Base-by-base conservation (phyloP, 1,139 yeast species). In the Nakaseomyces glabratus region DNA sequence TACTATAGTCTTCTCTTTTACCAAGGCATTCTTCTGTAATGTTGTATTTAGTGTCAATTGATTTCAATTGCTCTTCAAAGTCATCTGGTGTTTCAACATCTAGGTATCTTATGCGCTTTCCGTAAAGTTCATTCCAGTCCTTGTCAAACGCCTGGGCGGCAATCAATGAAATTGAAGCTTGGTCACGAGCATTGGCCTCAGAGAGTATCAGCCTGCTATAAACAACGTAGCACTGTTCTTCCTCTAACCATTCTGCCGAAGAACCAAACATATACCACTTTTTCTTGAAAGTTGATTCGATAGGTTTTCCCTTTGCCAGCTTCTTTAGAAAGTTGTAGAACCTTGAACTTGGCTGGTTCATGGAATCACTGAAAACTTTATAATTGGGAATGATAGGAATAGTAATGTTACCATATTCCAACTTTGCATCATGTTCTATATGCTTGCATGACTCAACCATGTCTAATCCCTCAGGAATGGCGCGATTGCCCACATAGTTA, bases 261-360 rank as follows among this genome's bases (percentile, higher is more conserved):
- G 43, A 37, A 24, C 51, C 51, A 31, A 46, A 46, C 25, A 40
- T 37, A 26, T 19, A 37, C 51, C 51, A 47, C 19, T 37, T 34
- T 29, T 43, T 35, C 12, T 35, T 32, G 6, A 45, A n/a, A n/a
- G n/a, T n/a, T n/a, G n/a, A n/a, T n/a, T n/a, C n/a, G n/a, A n/a
- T n/a, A n/a, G n/a, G n/a, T n/a, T n/a, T n/a, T n/a, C n/a, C n/a
- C n/a, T n/a, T n/a, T n/a, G n/a, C n/a, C n/a, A n/a, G n/a, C n/a
- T n/a, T n/a, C n/a, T n/a, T n/a, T n/a, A n/a, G n/a, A n/a, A n/a
- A n/a, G n/a, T n/a, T n/a, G n/a, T n/a, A n/a, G n/a, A n/a, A n/a
- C n/a, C n/a, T n/a, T n/a, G n/a, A n/a, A n/a, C n/a, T n/a, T n/a
- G n/a, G n/a, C n/a, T n/a, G n/a, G n/a, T n/a, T n/a, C n/a, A n/a